Base-by-base conservation (phyloP, 495 filamentous ascomycete genomes). In the Penicillium dipodomyicola region DNA sequence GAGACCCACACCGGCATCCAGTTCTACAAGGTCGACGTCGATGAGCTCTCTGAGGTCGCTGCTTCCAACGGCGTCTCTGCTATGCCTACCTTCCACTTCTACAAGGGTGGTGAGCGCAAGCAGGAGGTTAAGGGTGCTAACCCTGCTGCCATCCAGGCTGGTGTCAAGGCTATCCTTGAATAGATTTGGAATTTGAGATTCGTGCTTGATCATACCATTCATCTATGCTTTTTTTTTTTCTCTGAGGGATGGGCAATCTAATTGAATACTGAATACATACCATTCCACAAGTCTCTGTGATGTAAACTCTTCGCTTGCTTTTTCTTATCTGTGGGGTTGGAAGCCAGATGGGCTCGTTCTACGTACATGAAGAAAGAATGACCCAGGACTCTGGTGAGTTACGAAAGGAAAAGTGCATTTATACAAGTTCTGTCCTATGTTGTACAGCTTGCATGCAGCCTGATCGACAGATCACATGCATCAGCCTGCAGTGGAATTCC, bases 11-110 rank as follows among this genome's bases (percentile, higher is more conserved):
- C 78, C 58, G 65, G 75, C 54, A 81, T 84, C 63, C 78, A 82
- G 66, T 97, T 96, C 78, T 87, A 83, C 83, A 96, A 97, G 82
- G 72, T 98, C 69, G 92, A 97, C 75, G 92, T 97, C 58, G 94
- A 98, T 72, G 77, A 88, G 58, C 76, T 93, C 27, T 72, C 85
- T 55, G 83, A 88, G 1, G 84, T 96, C 15, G 87, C 89, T 35
- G 81, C 87, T 63, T 84, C 95, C 66, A 84, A 94, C 53, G 84
- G 84, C 60, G 83, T 98, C 76, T 87, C 89, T 64, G 92, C 94
- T 65, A 97, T 98, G 94, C 94, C 94, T 53, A 96, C 93, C 12
- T 96, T 98, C 78, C 56, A 85, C 20, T 72, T 95, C 62, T 96
- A 92, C 82, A 91, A 89, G 80, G 69, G 86, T 57, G 92, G 89